Evolutionary conservation across 2,329 filamentous ascomycete species (phyloP).

Genomic region (Mycosphaerella sp.): DNA sequence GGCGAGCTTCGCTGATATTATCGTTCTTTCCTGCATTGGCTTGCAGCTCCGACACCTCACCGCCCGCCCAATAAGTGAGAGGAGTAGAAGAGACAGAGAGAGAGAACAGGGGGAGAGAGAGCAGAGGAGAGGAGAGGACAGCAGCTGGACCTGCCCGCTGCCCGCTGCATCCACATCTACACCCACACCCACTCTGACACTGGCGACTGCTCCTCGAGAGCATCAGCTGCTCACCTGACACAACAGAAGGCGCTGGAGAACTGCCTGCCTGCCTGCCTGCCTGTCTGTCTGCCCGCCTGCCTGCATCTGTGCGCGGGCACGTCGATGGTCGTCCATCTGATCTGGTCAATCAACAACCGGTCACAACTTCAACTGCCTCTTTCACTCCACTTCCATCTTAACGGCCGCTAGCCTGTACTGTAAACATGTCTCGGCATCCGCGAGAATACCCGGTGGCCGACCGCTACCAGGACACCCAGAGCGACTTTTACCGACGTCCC

Average conservation of each 20-base stretch:
- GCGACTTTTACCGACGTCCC: conserved; percentile 35
- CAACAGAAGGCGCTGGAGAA: conserved; percentile 2
- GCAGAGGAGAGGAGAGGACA: background rate
- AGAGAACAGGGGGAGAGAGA: too few relatives aligned
- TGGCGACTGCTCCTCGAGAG: background rate
- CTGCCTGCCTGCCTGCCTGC: background rate
- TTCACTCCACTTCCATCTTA: conserved; percentile 1
- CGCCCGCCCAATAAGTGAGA: background rate
- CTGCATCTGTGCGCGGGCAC: background rate
- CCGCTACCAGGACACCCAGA: conserved; percentile 45
- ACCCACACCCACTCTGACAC: background rate
- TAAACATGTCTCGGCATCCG: conserved; percentile 29
- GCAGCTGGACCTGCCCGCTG: conserved; percentile 1
- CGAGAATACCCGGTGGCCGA: conserved; percentile 33
- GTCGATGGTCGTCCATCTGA: background rate
- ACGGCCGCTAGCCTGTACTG: conserved; percentile 2
- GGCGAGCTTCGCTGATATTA: background rate
- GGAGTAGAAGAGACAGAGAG: too few relatives aligned
- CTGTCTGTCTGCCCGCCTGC: background rate
- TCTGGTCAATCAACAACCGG: background rate
- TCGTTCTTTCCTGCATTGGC: background rate
- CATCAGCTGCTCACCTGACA: conserved; percentile 9
- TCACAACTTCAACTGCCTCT: conserved; percentile 6
- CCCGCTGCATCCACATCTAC: background rate
- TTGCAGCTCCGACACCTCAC: background rate